These are phyloP conservation scores for Psidium guajava DNA, from an alignment of 345 rosid species.

Conservation along the genomic window DNA sequence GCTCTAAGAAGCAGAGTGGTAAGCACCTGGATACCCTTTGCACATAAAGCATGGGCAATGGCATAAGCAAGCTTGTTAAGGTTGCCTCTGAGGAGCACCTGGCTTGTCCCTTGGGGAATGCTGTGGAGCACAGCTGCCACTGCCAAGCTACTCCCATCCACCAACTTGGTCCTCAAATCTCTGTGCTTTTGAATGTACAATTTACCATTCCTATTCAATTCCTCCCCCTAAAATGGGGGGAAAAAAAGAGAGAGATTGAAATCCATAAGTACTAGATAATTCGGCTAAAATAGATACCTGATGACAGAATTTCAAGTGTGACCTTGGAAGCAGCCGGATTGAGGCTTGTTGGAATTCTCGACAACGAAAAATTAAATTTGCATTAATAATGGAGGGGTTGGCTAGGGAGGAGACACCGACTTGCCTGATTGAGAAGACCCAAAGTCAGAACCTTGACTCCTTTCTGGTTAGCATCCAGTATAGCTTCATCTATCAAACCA, in stretches of 20 bases:
- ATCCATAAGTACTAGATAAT: neutral
- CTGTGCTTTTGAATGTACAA: conserved; percentile 24
- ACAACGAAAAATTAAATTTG: neutral
- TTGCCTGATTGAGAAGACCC: conserved; percentile 41
- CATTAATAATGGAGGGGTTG: neutral
- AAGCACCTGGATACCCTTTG: conserved; percentile 28
- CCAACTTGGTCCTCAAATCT: conserved; percentile 33
- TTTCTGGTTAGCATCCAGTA: conserved; percentile 22
- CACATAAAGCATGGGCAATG: conserved; percentile 19
- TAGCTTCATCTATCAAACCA: conserved; percentile 23
- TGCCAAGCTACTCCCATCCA: conserved; percentile 49
- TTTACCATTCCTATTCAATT: conserved; percentile 36
- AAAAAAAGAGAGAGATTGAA: neutral
- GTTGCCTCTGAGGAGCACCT: conserved; percentile 28
- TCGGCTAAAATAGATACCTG: neutral
- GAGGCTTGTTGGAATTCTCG: neutral
- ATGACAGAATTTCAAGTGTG: neutral
- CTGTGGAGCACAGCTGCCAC: conserved; percentile 35
- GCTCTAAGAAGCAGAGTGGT: neutral
- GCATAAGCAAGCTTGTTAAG: conserved; percentile 29
- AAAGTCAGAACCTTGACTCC: conserved; percentile 27
- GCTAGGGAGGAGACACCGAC: neutral
- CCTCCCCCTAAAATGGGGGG: conserved; percentile 23
- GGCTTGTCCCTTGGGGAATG: conserved; percentile 23
- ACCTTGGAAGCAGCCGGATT: neutral